phyloP scores from a whole-genome alignment of 139 green algal genomes.

The Zygnema cylindricum region DNA sequence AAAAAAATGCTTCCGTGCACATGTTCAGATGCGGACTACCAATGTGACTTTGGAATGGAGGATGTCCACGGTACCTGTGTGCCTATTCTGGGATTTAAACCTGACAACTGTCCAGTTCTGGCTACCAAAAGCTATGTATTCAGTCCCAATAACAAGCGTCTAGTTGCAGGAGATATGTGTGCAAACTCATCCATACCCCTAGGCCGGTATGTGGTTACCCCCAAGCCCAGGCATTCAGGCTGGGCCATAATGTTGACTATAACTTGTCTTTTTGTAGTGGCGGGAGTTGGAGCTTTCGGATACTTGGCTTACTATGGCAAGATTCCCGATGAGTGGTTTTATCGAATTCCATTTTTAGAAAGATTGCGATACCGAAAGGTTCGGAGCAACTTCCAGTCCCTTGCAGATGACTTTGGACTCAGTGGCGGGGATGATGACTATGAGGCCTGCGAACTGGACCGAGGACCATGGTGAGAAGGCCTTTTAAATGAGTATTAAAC shows the following conservation, averaged over 20 bases:
- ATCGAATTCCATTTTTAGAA: constrained; percentile 32
- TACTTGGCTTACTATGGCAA: constrained; percentile 34
- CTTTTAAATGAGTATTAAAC: too few species aligned
- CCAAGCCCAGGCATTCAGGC: neutral
- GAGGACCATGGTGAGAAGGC: neutral
- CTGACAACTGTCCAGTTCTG: constrained; percentile 12
- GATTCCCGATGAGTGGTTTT: constrained; percentile 32
- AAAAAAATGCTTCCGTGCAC: neutral
- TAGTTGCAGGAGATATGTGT: constrained; percentile 27
- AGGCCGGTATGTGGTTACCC: neutral
- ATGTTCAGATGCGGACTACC: constrained; percentile 43
- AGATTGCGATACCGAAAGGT: constrained; percentile 43
- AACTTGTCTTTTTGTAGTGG: constrained; percentile 1
- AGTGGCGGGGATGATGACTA: constrained; percentile 46
- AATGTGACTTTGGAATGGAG: constrained; percentile 50
- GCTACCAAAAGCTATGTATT: neutral
- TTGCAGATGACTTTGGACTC: constrained; percentile 61
- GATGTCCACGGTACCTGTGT: neutral
- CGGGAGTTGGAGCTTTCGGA: neutral
- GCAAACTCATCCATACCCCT: neutral
- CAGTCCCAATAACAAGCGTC: neutral
- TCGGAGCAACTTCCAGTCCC: constrained; percentile 56
- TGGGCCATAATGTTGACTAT: neutral
- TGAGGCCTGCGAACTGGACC: constrained; percentile 28
- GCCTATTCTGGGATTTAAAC: neutral